Conservation (phyloP, 225 moss, liverwort and hornwort species). For the Pseudisothecium myosuroides region DNA sequence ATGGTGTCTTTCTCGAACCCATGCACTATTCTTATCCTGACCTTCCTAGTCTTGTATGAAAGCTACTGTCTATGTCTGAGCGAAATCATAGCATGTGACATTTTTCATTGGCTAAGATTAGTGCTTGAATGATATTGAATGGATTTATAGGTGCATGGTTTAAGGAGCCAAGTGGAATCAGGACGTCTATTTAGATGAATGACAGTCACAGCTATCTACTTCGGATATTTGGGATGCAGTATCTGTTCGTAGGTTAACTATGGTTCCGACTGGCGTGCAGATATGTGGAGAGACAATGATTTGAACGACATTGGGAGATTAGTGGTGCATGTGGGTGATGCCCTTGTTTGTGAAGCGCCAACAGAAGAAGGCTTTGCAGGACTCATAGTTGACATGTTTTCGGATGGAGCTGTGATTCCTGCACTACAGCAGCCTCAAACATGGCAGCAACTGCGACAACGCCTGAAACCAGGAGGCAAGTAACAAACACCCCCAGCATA, state of each 20-base stretch:
- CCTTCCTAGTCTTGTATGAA: background rate
- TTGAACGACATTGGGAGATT: constrained; percentile 29
- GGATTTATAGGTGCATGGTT: background rate
- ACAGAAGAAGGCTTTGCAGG: constrained; percentile 73
- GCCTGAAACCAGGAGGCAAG: constrained; percentile 48
- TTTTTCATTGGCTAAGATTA: background rate
- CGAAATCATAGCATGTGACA: background rate
- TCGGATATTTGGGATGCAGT: background rate
- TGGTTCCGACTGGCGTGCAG: constrained; percentile 1
- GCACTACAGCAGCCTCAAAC: constrained; percentile 46
- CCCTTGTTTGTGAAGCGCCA: constrained; percentile 23
- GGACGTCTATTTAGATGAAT: background rate
- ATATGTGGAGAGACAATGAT: background rate
- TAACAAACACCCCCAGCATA: background rate
- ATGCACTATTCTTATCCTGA: background rate
- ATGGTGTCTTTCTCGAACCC: background rate
- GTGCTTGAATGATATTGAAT: background rate
- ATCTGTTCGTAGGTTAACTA: background rate
- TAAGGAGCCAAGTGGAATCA: background rate
- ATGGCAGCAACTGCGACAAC: constrained; percentile 46
- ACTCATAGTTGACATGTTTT: constrained; percentile 70
- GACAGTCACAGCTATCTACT: background rate
- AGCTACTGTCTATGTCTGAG: background rate
- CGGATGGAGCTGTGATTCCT: constrained; percentile 64
- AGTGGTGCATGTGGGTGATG: constrained; percentile 69